Evolutionary conservation across 768 basidiomycete species (phyloP), one percentile per base, ranked within the genome.

Genomic region (Cystofilobasidium macerans): DNA sequence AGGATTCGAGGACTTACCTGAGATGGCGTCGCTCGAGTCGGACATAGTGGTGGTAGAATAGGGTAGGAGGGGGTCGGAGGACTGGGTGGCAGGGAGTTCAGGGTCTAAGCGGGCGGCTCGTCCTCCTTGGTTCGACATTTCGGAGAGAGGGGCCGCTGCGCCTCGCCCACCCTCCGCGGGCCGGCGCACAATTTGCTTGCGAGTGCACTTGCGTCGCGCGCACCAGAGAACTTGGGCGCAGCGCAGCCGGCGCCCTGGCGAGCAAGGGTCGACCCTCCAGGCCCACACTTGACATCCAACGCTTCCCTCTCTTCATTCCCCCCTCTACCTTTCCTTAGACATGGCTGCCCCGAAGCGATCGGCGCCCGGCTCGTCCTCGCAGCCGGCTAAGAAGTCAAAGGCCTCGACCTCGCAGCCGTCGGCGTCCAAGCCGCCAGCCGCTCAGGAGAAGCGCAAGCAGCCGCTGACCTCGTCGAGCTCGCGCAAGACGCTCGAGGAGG

Each of bases 401-500:
- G 9, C 18, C 8, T 60, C 58, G 45, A 13, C 45, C 45, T 20
- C n/a, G 7, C 48, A 51, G 24, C 48, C 42, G 42, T 30, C 60
- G 24, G 30, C 45, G 30, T 36, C 61, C 24, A 51, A 51, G 54
- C 28, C 28, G 18, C 26, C n/a, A 13, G 18, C 51, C 35, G 42
- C 40, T 13, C 51, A 68, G 40, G 22, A 36, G 32, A 62, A 68
- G 67, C 61, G 67, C 28, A 68, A 68, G 67, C 56, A 40, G 43
- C 61, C 67, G 36, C 33, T 68, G 22, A 68, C 67, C 32, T 33
- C 61, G 1, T 7, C 51, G 30, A 43, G 36, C 16, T 38, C 20
- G 33, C 24, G 45, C 16, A n/a, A 40, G 36, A 60, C 61, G 24
- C 43, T 62, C 32, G 61, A 62, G 20, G 35, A 40, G 28, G 60